These are phyloP conservation scores for Endoconidiophora polonica DNA, from an alignment of 2,329 filamentous ascomycete species.

Conservation along the genomic window DNA sequence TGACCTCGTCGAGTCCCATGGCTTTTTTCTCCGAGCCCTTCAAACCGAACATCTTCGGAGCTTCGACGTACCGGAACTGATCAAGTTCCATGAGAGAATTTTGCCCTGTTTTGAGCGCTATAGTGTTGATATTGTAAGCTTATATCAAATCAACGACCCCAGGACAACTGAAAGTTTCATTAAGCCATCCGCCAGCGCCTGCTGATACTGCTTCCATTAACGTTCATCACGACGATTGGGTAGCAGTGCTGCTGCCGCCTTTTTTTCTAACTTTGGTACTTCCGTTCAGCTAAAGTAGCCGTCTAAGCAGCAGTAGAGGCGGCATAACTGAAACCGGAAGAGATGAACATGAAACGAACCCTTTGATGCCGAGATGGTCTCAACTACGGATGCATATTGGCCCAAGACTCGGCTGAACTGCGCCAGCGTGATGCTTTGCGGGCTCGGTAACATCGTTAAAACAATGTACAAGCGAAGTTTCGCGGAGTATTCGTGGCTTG, in stretches of 20 bases:
- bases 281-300: too few species aligned
- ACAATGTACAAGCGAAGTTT: not conserved
- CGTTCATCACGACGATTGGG: too few species aligned
- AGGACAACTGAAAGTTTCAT: too few species aligned
- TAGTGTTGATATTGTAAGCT: too few species aligned
- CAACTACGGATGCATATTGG: slow-evolving; percentile 6
- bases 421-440: slow-evolving; percentile 4
- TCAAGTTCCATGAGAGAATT: slow-evolving; percentile 42
- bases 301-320: too few species aligned
- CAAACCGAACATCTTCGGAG: slow-evolving; percentile 29
- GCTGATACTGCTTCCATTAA: too few species aligned
- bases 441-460: not conserved
- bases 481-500: not conserved
- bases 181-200: too few species aligned
- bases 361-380: slow-evolving; percentile 6
- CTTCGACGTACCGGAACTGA: slow-evolving; percentile 38
- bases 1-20: slow-evolving; percentile 41
- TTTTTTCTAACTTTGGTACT: too few species aligned
- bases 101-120: slow-evolving; percentile 30
- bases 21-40: slow-evolving; percentile 17
- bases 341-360: slow-evolving; percentile 3
- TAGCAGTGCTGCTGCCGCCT: too few species aligned
- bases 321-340: too few species aligned
- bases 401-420: slow-evolving; percentile 3
- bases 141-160: not conserved